Evolutionary conservation across 306 rosid species (phyloP).

Genomic region (Ormosia emarginata): DNA sequence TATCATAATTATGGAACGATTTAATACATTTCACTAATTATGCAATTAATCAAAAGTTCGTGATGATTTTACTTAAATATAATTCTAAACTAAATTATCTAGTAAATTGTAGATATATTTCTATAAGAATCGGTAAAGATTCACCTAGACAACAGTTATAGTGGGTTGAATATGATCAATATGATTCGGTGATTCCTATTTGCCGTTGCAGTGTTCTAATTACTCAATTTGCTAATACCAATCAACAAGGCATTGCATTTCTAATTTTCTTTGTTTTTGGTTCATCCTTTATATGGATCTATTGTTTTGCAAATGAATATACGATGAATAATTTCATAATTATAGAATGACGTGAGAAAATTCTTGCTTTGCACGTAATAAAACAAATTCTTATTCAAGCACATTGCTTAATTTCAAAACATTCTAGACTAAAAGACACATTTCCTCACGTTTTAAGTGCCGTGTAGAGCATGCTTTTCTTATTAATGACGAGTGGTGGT

Average conservation of each 20-base stretch:
- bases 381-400: not conserved
- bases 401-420: slow-evolving; percentile 9
- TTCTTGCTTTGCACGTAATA: not conserved
- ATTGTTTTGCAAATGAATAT: not conserved
- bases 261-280: not conserved
- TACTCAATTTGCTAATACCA: not conserved
- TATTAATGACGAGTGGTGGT: not conserved
- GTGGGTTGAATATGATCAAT: not conserved
- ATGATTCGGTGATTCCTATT: not conserved
- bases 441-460: not conserved
- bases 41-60: not conserved
- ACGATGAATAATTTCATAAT: not conserved
- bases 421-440: not conserved
- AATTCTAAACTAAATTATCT: not conserved
- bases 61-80: not conserved
- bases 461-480: not conserved
- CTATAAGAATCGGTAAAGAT: not conserved
- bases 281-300: not conserved
- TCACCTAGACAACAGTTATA: not conserved
- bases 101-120: not conserved
- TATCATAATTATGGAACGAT: not conserved
- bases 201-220: not conserved
- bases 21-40: not conserved
- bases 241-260: not conserved
- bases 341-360: not conserved